phyloP scores from a whole-genome alignment of 139 green algal species.

The Chlorella sp. region DNA sequence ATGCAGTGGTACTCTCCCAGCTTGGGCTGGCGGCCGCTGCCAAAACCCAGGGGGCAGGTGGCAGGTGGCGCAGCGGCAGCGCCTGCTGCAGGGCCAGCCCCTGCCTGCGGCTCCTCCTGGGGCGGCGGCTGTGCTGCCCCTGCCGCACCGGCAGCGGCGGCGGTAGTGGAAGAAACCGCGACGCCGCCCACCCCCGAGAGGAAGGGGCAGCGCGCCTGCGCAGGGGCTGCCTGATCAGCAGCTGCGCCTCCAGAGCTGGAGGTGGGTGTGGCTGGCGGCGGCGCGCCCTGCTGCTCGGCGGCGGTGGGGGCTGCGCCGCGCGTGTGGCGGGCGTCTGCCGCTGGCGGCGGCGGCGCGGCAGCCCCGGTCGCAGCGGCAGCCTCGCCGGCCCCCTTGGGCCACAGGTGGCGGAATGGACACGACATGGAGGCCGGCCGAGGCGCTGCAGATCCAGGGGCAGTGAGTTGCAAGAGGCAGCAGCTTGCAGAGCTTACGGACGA shows the following conservation, averaged over 20 bases:
- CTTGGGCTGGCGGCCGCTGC: not conserved
- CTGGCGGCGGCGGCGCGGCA: not conserved
- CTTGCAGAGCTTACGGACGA: too few relatives aligned
- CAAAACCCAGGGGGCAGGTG: slow-evolving; percentile 42
- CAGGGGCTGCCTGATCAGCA: not conserved
- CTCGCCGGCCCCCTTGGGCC: not conserved
- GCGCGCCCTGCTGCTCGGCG: not conserved
- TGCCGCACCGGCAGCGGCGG: not conserved
- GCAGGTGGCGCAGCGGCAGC: not conserved
- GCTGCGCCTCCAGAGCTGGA: not conserved
- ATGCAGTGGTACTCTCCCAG: slow-evolving; percentile 45
- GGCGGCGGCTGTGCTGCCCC: too few relatives aligned
- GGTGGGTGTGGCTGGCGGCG: not conserved
- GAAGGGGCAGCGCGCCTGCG: slow-evolving; percentile 3
- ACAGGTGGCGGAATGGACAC: slow-evolving; percentile 13
- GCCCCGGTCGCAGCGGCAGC: not conserved
- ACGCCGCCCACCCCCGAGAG: not conserved
- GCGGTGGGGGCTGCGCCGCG: not conserved
- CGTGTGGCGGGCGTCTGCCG: not conserved
- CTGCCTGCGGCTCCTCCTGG: not conserved
- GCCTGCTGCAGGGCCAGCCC: not conserved
- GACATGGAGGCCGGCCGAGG: not conserved
- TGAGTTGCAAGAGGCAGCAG: not conserved
- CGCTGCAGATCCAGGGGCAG: not conserved
- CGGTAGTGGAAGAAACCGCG: not conserved